phyloP scores from a whole-genome alignment of 805 yeast genomes.

The Barnettozyma pratensis region DNA sequence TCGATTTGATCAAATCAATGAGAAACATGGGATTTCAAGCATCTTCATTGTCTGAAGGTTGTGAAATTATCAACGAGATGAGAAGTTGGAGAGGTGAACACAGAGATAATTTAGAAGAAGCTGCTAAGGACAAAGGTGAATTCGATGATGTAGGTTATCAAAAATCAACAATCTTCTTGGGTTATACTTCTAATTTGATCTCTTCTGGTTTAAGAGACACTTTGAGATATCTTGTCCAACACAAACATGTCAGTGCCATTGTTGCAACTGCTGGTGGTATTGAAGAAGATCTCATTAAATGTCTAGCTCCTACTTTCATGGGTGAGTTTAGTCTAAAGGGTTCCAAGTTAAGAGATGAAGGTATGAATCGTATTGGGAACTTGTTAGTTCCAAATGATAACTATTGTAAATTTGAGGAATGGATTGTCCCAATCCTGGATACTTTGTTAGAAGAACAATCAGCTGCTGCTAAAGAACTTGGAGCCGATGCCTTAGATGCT shows the following conservation, averaged over 20 bases:
- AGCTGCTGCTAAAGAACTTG: constrained; percentile 48
- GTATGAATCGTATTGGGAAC: constrained; percentile 97
- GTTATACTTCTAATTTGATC: constrained; percentile 93
- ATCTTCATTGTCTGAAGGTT: constrained; percentile 75
- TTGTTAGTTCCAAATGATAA: constrained; percentile 96
- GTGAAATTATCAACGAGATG: constrained; percentile 92
- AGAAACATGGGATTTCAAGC: constrained; percentile 97
- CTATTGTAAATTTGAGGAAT: constrained; percentile 95
- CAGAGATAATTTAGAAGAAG: constrained; percentile 61
- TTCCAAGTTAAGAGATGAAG: constrained; percentile 78
- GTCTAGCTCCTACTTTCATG: constrained; percentile 92
- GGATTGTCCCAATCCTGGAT: constrained; percentile 95
- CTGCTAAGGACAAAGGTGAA: constrained; percentile 66
- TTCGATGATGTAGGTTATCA: constrained; percentile 76
- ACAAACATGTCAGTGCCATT: constrained; percentile 90
- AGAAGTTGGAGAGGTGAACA: constrained; percentile 88
- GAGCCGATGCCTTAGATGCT: constrained; percentile 54
- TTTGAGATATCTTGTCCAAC: constrained; percentile 80
- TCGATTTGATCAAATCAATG: constrained; percentile 78
- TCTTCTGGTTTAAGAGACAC: constrained; percentile 94
- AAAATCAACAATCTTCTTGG: constrained; percentile 88
- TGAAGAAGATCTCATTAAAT: constrained; percentile 95
- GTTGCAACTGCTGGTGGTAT: constrained; percentile 99
- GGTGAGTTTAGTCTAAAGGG: constrained; percentile 90
- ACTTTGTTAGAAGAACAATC: constrained; percentile 86